Conservation (phyloP, 768 basidiomycete species). For the Roridomyces roridus region DNA sequence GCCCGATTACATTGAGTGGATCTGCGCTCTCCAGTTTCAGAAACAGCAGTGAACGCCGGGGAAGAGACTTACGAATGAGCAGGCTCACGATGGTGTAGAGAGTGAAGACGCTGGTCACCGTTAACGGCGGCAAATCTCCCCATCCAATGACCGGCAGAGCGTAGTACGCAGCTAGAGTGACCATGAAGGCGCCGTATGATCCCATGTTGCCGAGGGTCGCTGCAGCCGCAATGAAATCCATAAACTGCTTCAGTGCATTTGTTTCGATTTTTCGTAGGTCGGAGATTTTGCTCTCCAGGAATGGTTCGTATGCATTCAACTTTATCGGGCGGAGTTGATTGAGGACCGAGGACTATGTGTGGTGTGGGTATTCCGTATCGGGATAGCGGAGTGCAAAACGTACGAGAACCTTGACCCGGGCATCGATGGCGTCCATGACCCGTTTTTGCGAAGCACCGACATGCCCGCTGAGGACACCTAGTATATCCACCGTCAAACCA, state of each 20-base stretch:
- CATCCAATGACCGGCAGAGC: slow-evolving; percentile 1
- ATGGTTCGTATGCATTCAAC: slow-evolving; percentile 10
- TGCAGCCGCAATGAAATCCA: neutral
- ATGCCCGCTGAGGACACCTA: neutral
- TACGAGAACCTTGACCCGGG: slow-evolving; percentile 18
- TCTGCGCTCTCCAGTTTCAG: no score
- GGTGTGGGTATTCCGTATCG: no score
- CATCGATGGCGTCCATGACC: slow-evolving; percentile 10
- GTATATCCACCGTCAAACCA: no score
- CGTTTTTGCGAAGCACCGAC: slow-evolving; percentile 8
- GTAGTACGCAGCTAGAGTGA: slow-evolving; percentile 11
- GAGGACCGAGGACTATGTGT: slow-evolving; percentile 19
- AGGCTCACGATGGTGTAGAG: slow-evolving; percentile 6
- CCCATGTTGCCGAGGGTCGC: slow-evolving; percentile 3
- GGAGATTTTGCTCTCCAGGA: slow-evolving; percentile 2
- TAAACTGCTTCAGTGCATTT: neutral
- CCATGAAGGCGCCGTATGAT: slow-evolving; percentile 1
- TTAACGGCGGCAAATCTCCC: slow-evolving; percentile 1
- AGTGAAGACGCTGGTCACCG: slow-evolving; percentile 10
- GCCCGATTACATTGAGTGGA: slow-evolving; percentile 4
- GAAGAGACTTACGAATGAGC: no score
- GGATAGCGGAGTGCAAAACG: neutral
- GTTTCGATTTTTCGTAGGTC: slow-evolving; percentile 8
- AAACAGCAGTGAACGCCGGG: no score
- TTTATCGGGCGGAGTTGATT: slow-evolving; percentile 19